phyloP scores from a whole-genome alignment of 257 asterid genomes.

The Leonotis leonurus region DNA sequence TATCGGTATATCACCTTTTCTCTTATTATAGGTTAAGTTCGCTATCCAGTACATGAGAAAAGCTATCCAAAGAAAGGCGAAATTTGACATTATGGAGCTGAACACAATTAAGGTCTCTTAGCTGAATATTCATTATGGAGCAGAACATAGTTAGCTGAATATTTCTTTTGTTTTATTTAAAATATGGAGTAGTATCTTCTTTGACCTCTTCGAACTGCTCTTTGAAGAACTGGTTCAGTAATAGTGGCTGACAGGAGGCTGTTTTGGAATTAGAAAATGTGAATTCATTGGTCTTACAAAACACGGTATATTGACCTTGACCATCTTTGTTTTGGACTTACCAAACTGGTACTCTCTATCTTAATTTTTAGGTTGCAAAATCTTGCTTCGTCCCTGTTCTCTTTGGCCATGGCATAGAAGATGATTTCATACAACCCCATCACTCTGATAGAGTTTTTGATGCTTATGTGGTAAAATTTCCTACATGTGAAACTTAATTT shows the following conservation, averaged over 20 bases:
- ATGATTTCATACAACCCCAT: conserved; percentile 91
- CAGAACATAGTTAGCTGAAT: too few species aligned
- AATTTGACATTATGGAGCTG: conserved; percentile 74
- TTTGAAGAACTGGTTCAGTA: neutral
- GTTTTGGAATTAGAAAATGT: too few species aligned
- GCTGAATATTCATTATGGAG: conserved; percentile 3
- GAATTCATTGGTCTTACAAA: neutral
- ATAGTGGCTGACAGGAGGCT: too few species aligned
- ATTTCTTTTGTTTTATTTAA: too few species aligned
- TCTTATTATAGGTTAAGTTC: conserved; percentile 57
- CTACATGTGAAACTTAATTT: neutral
- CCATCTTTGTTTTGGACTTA: neutral
- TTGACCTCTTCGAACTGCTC: too few species aligned
- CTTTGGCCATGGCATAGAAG: conserved; percentile 82
- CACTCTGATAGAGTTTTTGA: conserved; percentile 81
- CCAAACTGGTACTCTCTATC: neutral
- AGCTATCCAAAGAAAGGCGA: conserved; percentile 74
- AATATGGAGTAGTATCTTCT: too few species aligned
- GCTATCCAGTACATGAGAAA: conserved; percentile 87
- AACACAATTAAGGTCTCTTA: conserved; percentile 70
- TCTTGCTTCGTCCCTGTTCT: conserved; percentile 82
- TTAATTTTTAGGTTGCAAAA: conserved; percentile 71
- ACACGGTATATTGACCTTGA: neutral
- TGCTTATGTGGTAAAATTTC: conserved; percentile 62
- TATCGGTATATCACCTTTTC: too few species aligned